Conservation (phyloP, 73 alveolate genomes). For the Breviolum minutum region DNA sequence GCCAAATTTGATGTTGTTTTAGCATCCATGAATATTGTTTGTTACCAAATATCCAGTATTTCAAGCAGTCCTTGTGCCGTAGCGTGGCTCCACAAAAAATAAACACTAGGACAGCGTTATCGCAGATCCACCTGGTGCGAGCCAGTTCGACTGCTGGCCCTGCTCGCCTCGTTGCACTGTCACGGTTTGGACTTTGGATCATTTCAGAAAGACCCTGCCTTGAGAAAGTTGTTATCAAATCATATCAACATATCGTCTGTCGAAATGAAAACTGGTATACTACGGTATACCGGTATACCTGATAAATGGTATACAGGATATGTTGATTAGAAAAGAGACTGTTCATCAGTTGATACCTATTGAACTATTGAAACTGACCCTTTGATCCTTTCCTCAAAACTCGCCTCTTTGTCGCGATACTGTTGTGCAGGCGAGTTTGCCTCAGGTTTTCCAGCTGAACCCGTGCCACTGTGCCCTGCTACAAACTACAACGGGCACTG, state of each 20-base stretch:
- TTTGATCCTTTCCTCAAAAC: neutral
- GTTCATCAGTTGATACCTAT: too few species aligned
- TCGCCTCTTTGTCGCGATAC: neutral
- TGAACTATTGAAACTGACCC: too few species aligned
- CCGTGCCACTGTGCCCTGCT: neutral
- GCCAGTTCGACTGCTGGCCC: conserved; percentile 29
- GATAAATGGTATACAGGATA: too few species aligned
- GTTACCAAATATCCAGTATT: too few species aligned
- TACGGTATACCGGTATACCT: too few species aligned
- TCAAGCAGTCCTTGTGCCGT: too few species aligned
- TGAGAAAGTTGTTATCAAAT: neutral
- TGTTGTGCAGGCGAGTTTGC: neutral
- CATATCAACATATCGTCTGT: neutral
- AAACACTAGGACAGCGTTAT: neutral
- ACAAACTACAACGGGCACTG: too few species aligned
- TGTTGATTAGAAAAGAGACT: too few species aligned
- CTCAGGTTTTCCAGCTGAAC: neutral
- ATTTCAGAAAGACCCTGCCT: neutral
- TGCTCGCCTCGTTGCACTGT: neutral
- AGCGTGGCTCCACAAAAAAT: too few species aligned
- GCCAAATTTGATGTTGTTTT: too few species aligned
- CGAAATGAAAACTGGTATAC: too few species aligned
- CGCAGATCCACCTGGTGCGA: conserved; percentile 16
- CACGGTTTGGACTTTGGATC: neutral
- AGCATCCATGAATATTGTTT: too few species aligned